phyloP scores from a whole-genome alignment of 179 eudicot genomes.

The Beta corolliflora region DNA sequence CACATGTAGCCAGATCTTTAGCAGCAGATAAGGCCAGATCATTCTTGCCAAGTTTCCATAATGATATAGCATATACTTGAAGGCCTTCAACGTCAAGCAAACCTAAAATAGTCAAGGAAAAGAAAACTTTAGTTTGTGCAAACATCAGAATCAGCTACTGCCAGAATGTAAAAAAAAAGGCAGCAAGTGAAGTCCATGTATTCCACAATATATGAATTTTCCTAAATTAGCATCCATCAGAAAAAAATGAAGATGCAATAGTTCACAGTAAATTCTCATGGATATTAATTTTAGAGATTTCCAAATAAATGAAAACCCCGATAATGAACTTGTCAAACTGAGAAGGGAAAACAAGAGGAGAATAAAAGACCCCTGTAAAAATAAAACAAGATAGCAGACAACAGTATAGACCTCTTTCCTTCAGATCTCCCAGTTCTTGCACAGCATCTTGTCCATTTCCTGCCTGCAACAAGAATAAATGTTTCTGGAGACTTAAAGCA shows the following conservation, averaged over 20 bases:
- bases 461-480: conserved; percentile 52
- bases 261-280: background rate
- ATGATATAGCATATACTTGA: conserved; percentile 76
- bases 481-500: background rate
- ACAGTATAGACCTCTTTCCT: conserved; percentile 61
- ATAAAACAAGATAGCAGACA: conserved; percentile 8
- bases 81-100: conserved; percentile 69
- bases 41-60: conserved; percentile 76
- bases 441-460: conserved; percentile 72
- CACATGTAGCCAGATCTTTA: conserved; percentile 55
- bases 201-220: background rate
- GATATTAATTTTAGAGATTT: background rate
- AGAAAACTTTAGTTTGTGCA: background rate
- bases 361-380: background rate
- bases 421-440: conserved; percentile 64
- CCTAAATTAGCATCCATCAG: background rate
- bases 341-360: conserved; percentile 1
- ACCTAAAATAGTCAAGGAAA: conserved; percentile 49
- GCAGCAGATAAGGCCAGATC: conserved; percentile 64
- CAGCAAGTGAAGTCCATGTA: background rate
- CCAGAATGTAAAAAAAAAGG: background rate
- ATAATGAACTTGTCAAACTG: background rate
- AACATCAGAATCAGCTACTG: background rate
- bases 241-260: background rate
- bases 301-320: background rate